Evolutionary conservation across 2,329 filamentous ascomycete species (phyloP), one percentile per base, ranked within the genome.

Genomic region (Claviceps arundinis): DNA sequence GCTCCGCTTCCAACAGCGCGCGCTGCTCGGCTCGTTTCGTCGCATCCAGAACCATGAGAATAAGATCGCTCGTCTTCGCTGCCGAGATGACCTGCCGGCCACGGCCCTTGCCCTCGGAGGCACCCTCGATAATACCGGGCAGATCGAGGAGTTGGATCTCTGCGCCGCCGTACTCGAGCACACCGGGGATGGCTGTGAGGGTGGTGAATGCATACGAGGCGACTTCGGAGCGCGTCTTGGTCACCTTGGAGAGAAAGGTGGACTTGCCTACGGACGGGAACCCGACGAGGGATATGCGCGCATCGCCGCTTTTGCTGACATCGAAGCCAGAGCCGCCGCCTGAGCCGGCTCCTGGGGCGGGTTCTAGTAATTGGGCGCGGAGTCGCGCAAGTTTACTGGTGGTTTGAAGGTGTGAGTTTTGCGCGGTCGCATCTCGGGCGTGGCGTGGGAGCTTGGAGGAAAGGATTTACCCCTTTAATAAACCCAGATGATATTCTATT

Each of bases 191-290:
- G 38, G 93, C 94, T 9, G 93, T 98, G 45, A 98, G 76, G 1
- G 93, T 98, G 11, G 93, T 98, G 80, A 98, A 98, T 52, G 91
- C 84, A 66, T 98, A 98, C 0, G 93, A 87, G 1, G 93, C 93
- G 30, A 96, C 89, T 67, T 96, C 91, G 49, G 89, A 95, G 64
- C 89, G 89, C 41, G 94, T 98, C 72, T 95, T 97, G 48, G 93
- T 98, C 66, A 98, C 94, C 65, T 97, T 96, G 48, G 90, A 96
- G n/a, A 98, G 69, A 65, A 98, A 97, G 0, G 93, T 98, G 2
- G 93, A 98, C 73, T 98, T 98, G 67, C 93, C 93, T 50, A 98
- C 93, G 0, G 94, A 98, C 0, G 94, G 93, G 62, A 98, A 98
- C n/a, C 93, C 93, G 51, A 98, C 94, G 2, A 98, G 81, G 1